Base-by-base conservation (phyloP, 2,329 filamentous ascomycete species). In the Ampelomyces quisqualis region DNA sequence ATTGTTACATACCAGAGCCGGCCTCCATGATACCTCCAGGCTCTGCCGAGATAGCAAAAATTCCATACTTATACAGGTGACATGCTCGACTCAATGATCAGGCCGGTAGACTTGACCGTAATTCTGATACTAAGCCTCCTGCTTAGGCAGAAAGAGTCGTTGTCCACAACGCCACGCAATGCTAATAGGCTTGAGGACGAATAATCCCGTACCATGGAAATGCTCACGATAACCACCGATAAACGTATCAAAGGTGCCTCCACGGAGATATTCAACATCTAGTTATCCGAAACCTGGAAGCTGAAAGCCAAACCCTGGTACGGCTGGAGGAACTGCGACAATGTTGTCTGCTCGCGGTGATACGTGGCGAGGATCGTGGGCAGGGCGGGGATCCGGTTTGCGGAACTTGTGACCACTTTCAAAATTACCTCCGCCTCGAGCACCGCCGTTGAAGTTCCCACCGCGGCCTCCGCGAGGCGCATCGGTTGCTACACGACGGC, bases 291-390 rank as follows among this genome's bases (percentile, higher is more conserved):
- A 60, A 2, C 63, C 61, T 17, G 66, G 65, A 18, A 69, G 51
- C 24, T 74, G 74, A 55, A 79, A 79, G 7, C 76, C 77, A 46
- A 79, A 80, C 3, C 75, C 73, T 30, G 77, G 77, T 5, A 80
- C 75, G 5, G 76, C 71, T 10, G 77, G 76, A 3, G 77, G 72
- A 2, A 78, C 76, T 7, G 71, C 76, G 19, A 78, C 71, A 34
- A 71, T 72, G 46, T 57, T 59, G 21, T 68, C 65, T 5, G 58
- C 49, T 15, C 63, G 56, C 7, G 64, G 65, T 7, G 60, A 64
- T 14, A 62, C 55, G 28, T 66, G 65, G 20, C 65, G 65, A 27
- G 58, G 50, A 24, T 67, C 58, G n/a, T 60, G 55, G 9, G 39
- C 34, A 7, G 50, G 36, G 19, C 53, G 51, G 18, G 48, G 55